phyloP scores from a whole-genome alignment of 805 yeast genomes.

The Metschnikowia rubicola region DNA sequence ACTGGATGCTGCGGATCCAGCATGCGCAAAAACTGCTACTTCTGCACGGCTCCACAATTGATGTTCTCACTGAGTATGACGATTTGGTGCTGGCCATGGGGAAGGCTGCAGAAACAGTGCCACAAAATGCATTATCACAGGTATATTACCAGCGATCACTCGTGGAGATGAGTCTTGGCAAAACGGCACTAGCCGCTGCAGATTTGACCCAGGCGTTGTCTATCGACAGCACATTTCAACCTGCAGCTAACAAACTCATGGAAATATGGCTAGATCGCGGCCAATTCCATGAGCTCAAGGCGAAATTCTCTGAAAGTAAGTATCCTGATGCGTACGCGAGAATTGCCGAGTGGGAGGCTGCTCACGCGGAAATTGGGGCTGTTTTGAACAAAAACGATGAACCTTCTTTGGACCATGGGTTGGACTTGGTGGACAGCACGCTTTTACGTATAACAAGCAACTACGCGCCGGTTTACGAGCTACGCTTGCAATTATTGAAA shows the following conservation, averaged over 20 bases:
- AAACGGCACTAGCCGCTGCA: constrained; percentile 48
- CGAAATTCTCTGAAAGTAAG: constrained; percentile 10
- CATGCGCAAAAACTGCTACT: constrained; percentile 16
- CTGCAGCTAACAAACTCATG: constrained; percentile 49
- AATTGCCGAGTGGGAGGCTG: constrained; percentile 19
- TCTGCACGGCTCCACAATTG: constrained; percentile 12
- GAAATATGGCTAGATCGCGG: constrained; percentile 55
- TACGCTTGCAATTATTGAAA: constrained; percentile 25
- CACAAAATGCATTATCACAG: constrained; percentile 25
- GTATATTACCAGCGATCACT: constrained; percentile 59
- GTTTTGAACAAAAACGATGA: constrained; percentile 9
- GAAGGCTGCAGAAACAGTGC: background rate
- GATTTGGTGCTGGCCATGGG: constrained; percentile 11
- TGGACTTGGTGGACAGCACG: background rate
- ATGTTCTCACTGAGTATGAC: constrained; percentile 16
- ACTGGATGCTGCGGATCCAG: constrained; percentile 8
- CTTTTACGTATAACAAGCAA: constrained; percentile 40
- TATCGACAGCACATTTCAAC: constrained; percentile 37
- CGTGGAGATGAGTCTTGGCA: constrained; percentile 54
- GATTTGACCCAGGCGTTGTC: constrained; percentile 49
- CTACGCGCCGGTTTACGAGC: constrained; percentile 34
- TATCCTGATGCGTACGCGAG: constrained; percentile 12
- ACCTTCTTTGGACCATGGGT: background rate
- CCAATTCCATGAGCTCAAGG: constrained; percentile 32
- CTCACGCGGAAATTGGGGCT: constrained; percentile 10